Evolutionary conservation across 371 early-diverging fungal genomes (phyloP).

Genomic region (Mortierella sp.): DNA sequence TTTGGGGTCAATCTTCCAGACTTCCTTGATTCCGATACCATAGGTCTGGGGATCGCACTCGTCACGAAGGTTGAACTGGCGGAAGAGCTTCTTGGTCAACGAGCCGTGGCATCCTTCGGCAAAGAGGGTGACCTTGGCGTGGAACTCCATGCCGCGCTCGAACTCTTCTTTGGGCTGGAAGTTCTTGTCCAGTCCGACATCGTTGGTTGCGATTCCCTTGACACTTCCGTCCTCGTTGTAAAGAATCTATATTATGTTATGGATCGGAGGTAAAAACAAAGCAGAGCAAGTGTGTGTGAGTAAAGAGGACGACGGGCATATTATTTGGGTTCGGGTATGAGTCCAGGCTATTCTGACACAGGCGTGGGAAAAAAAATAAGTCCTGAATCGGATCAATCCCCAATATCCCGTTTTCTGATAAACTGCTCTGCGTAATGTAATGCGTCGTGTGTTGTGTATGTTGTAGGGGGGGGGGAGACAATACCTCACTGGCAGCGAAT

Average conservation of each 20-base stretch:
- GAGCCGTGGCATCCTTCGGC: constrained; percentile 99
- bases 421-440: neutral
- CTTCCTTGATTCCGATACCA: constrained; percentile 97
- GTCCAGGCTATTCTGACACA: constrained; percentile 13
- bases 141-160: constrained; percentile 97
- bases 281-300: neutral
- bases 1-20: constrained; percentile 94
- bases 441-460: neutral
- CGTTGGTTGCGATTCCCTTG: constrained; percentile 95
- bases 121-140: constrained; percentile 95
- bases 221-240: constrained; percentile 94
- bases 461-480: neutral
- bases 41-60: constrained; percentile 90
- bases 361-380: constrained; percentile 35
- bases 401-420: neutral
- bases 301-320: neutral
- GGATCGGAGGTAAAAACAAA: neutral
- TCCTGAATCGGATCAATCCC: constrained; percentile 4
- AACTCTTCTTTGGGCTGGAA: constrained; percentile 93
- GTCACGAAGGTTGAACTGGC: constrained; percentile 90
- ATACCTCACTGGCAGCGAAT: constrained; percentile 92
- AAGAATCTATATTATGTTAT: constrained; percentile 67
- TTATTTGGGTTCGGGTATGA: neutral
- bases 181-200: constrained; percentile 94
- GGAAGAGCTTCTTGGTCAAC: constrained; percentile 90